Base-by-base conservation (phyloP, 78 protist species). In the Emiliania huxleyi region DNA sequence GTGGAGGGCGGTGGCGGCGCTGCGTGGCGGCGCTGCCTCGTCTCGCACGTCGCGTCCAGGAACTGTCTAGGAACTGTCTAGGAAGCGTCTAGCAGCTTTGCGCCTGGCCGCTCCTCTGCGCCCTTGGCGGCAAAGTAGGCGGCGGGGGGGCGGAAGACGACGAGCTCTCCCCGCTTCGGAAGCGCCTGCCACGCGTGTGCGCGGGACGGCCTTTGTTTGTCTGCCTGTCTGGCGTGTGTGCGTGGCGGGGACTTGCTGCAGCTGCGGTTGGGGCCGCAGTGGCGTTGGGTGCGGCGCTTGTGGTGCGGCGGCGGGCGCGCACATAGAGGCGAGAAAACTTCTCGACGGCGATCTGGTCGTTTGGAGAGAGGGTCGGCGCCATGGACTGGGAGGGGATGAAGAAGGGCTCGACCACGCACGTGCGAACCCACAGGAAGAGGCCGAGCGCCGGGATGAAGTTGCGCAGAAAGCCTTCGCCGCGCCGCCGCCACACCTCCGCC, bases 271-370 rank as follows among this genome's bases (percentile, higher is more conserved):
- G n/a, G n/a, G n/a, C n/a, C n/a, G n/a, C n/a, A n/a, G n/a, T n/a
- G n/a, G n/a, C n/a, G n/a, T n/a, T n/a, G n/a, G n/a, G n/a, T n/a
- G n/a, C n/a, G n/a, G n/a, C n/a, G n/a, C n/a, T n/a, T n/a, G n/a
- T n/a, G n/a, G n/a, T n/a, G 62, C 29, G 62, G 62, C 29, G 29
- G 62, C 62, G 29, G 15, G 62, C 8, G 62, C 62, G 8, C 62
- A 52, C 62, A 8, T 0, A 19, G 33, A 77, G 23, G 33, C 15
- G 1, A 29, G 85, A 77, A 48, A 77, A 77, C 46, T 77, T 77
- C 85, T 77, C 85, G 46, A 77, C 85, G 3, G 85, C 85, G 26
- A 77, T 77, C 85, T 77, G 85, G 85, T 77, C 85, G 46, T 77
- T 77, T 29, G 23, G 35, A n/a, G 46, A 4, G 33, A 77, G 85